Evolutionary conservation across 2,329 filamentous ascomycete genomes (phyloP).

Genomic region (Aspergillus transmontanensis): DNA sequence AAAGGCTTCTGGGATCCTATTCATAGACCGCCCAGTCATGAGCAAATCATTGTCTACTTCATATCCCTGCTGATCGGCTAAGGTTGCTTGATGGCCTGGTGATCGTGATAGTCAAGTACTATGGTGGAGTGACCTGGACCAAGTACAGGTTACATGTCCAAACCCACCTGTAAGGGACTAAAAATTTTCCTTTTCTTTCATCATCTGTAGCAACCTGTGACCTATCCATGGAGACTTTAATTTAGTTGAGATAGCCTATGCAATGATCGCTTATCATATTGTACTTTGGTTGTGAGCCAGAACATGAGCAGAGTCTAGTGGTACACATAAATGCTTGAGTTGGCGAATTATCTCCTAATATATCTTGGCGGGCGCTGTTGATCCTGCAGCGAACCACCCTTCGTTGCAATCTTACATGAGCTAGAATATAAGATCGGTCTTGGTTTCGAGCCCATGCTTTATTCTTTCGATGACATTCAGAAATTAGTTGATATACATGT

Average conservation of each 20-base stretch:
- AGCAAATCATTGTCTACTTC: not conserved
- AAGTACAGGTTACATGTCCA: not conserved
- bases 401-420: not conserved
- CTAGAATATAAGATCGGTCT: not conserved
- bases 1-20: constrained; percentile 6
- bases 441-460: not conserved
- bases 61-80: not conserved
- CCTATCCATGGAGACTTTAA: not conserved
- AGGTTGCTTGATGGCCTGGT: not conserved
- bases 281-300: not conserved
- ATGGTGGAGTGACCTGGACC: not conserved
- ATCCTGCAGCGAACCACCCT: not conserved
- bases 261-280: not conserved
- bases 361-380: not conserved
- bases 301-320: not conserved
- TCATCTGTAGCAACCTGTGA: not conserved
- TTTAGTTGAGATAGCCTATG: too few relatives aligned
- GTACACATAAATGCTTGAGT: not conserved
- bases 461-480: not conserved
- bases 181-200: not conserved
- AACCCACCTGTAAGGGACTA: too few relatives aligned
- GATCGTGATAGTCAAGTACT: not conserved
- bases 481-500: not conserved
- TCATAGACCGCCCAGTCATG: not conserved
- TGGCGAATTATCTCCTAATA: not conserved